A percentile compares a stretch with the other conserved stretches of the same genome.
Evolutionary conservation across 164 flowering plant species (phyloP).

Genomic region (Magnolia changhungtana): DNA sequence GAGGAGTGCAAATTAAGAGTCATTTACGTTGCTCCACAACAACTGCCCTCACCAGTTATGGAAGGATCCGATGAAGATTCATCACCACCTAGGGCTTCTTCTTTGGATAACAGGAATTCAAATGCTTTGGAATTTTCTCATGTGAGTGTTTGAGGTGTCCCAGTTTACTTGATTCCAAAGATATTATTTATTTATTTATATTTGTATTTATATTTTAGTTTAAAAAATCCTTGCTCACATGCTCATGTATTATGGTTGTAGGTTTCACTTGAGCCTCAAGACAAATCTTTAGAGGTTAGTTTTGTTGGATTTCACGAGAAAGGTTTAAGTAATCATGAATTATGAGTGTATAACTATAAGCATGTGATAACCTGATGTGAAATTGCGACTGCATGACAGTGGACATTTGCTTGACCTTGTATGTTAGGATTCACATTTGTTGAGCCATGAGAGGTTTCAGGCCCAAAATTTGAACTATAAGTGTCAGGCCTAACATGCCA

Average conservation of each 20-base stretch:
- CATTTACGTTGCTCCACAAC: constrained; percentile 73
- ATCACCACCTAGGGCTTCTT: constrained; percentile 63
- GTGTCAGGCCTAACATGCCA: neutral
- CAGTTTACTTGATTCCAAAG: neutral
- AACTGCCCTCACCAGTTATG: constrained; percentile 79
- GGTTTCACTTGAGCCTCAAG: constrained; percentile 43
- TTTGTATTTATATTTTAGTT: neutral
- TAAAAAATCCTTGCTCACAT: neutral
- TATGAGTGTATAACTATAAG: too few species aligned
- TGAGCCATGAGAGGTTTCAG: too few species aligned
- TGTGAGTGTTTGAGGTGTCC: constrained; percentile 40
- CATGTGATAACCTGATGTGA: neutral
- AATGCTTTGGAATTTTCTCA: constrained; percentile 37
- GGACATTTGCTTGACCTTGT: too few species aligned
- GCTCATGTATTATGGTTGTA: constrained; percentile 31
- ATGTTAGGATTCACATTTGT: too few species aligned
- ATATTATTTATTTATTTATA: neutral
- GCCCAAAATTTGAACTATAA: neutral
- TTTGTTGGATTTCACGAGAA: neutral
- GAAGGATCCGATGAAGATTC: constrained; percentile 86
- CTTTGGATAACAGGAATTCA: constrained; percentile 63
- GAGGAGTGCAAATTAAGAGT: constrained; percentile 88
- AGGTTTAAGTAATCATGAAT: too few species aligned
- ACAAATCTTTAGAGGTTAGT: constrained; percentile 55
- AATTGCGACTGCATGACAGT: neutral